phyloP scores from a whole-genome alignment of 192 early-diverging fungal genomes.

The Lunasporangiospora selenospora region DNA sequence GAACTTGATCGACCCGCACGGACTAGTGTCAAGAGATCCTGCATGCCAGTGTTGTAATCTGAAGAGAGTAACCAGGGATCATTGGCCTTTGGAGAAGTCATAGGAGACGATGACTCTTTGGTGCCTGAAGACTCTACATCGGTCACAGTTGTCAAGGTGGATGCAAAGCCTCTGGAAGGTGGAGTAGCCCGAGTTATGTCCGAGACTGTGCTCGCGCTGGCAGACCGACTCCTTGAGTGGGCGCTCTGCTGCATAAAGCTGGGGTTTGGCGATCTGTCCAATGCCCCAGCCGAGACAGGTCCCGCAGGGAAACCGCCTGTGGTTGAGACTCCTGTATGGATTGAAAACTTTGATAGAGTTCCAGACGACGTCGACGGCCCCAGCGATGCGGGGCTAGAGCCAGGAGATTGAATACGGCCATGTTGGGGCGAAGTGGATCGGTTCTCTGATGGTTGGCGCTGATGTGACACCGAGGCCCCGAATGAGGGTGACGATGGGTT shows the following conservation, averaged over 20 bases:
- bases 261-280: not conserved
- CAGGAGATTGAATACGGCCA: constrained; percentile 16
- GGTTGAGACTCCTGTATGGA: constrained; percentile 18
- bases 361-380: too few species aligned
- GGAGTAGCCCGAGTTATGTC: too few species aligned
- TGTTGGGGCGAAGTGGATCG: constrained; percentile 28
- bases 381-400: too few species aligned
- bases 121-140: too few species aligned
- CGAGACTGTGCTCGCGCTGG: constrained; percentile 27
- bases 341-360: too few species aligned
- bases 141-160: too few species aligned
- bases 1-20: constrained; percentile 45
- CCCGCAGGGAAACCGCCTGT: constrained; percentile 4
- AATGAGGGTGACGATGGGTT: constrained; percentile 16
- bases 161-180: too few species aligned
- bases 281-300: constrained; percentile 9
- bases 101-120: too few species aligned
- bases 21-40: constrained; percentile 35
- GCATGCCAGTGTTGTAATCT: constrained; percentile 46
- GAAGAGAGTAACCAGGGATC: constrained; percentile 41
- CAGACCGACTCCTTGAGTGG: constrained; percentile 35
- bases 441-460: constrained; percentile 6
- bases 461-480: not conserved
- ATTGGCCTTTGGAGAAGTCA: not conserved
- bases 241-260: constrained; percentile 1